These are phyloP conservation scores for Mucor velutinosus DNA, from an alignment of 371 early-diverging fungal species.

Conservation along the genomic window DNA sequence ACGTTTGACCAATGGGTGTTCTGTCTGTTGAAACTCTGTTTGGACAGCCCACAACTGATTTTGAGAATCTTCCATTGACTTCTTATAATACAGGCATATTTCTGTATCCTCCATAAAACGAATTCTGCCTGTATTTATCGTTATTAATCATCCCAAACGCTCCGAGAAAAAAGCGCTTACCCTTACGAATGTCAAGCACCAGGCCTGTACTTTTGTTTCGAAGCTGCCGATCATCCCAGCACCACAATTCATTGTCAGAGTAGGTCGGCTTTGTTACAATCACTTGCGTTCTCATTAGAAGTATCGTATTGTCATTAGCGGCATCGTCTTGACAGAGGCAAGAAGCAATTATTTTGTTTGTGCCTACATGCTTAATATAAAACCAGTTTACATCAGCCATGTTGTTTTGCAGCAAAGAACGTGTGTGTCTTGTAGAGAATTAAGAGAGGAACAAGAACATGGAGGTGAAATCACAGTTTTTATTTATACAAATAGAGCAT, in stretches of 20 bases:
- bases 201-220: conserved; percentile 39
- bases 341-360: conserved; percentile 27
- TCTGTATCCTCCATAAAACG: conserved; percentile 45
- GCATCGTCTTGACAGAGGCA: background rate
- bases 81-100: conserved; percentile 36
- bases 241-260: conserved; percentile 37
- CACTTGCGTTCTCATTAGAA: conserved; percentile 33
- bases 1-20: conserved; percentile 4
- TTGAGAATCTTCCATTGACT: conserved; percentile 23
- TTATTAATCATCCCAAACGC: background rate
- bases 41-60: conserved; percentile 42
- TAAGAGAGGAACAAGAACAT: background rate
- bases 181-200: conserved; percentile 49
- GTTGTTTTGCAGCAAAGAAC: background rate
- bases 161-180: conserved; percentile 12
- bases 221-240: conserved; percentile 38
- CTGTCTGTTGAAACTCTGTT: conserved; percentile 6
- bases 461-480: background rate
- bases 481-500: too few relatives aligned
- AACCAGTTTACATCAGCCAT: conserved; percentile 25
- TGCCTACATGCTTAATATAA: conserved; percentile 29
- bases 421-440: background rate
- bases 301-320: background rate
- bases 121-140: conserved; percentile 21
- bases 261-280: conserved; percentile 26